These are phyloP conservation scores for Phytophthora pisi DNA, from an alignment of 352 stramenopile species.

Conservation along the genomic window DNA sequence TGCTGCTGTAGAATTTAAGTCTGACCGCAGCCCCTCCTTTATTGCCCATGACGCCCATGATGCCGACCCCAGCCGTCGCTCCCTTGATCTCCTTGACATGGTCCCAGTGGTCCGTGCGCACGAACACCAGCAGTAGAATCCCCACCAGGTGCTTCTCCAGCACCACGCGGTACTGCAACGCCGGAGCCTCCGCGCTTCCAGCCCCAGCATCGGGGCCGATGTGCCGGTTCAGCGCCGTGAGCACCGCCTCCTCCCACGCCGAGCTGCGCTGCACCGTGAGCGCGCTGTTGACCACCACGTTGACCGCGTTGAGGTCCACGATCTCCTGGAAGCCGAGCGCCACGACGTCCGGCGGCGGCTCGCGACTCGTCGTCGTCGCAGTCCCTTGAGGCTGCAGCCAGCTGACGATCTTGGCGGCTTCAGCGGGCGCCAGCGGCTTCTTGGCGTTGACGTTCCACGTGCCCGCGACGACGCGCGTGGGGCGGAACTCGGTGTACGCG, in stretches of 20 bases:
- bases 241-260: slow-evolving; percentile 92
- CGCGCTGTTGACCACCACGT: slow-evolving; percentile 97
- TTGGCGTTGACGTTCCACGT: slow-evolving; percentile 99
- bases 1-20: slow-evolving; percentile 97
- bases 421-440: slow-evolving; percentile 84
- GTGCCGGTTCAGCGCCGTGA: slow-evolving; percentile 89
- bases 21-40: slow-evolving; percentile 97
- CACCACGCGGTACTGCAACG: slow-evolving; percentile 72
- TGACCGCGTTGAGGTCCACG: slow-evolving; percentile 99
- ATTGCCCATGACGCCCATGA: slow-evolving; percentile 99
- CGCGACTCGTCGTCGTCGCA: neutral
- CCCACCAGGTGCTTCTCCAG: slow-evolving; percentile 96
- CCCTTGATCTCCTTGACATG: slow-evolving; percentile 90
- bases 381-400: slow-evolving; percentile 57
- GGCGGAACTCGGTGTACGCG: slow-evolving; percentile 71
- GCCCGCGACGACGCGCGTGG: slow-evolving; percentile 71
- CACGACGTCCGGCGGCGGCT: slow-evolving; percentile 60
- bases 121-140: slow-evolving; percentile 97
- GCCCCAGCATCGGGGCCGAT: slow-evolving; percentile 26
- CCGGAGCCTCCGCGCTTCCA: slow-evolving; percentile 3
- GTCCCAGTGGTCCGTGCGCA: slow-evolving; percentile 74
- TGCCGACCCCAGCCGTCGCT: slow-evolving; percentile 94
- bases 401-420: slow-evolving; percentile 63
- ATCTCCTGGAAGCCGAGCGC: slow-evolving; percentile 98
- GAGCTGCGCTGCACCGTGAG: slow-evolving; percentile 91